Evolutionary conservation across 2,329 filamentous ascomycete genomes (phyloP), one percentile per base, ranked within the genome.

Genomic region (Coniochaeta sp.): DNA sequence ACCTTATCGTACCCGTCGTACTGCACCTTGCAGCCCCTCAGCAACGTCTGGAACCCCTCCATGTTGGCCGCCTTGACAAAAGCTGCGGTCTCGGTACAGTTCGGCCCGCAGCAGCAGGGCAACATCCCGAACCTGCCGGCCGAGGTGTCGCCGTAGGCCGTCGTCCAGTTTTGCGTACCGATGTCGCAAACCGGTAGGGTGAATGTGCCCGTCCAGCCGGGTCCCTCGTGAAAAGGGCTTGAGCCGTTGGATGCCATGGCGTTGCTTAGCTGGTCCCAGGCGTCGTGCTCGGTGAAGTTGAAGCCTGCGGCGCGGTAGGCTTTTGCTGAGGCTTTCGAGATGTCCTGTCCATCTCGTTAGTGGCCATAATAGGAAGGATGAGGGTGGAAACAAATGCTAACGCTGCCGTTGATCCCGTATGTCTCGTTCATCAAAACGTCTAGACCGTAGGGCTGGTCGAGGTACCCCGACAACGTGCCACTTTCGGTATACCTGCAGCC

Each of bases 181-280:
- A 57, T 16, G 54, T 57, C 54, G 54, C 54, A 57, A 7, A 57
- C 54, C n/a, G 54, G 54, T 4, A 57, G 31, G 28, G 54, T 57
- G 54, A 57, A 57, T 17, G 54, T 57, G 31, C 54, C 54, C 11
- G 31, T 36, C 54, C 54, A 57, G 6, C 31, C 54, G 17, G 54
- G 54, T 3, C 54, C 54, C 6, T 57, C 54, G 54, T 38, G 54
- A 31, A 57, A 57, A 17, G 54, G 54, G 17, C 14, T 34, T 6
- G 28, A 16, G 54, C 38, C 9, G 38, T 38, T 57, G 28, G 54
- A 57, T 11, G 54, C 17, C 34, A 57, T 34, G 31, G 54, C 28
- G 54, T 2, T 8, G n/a, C 19, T 17, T 6, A 57, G 31, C 17
- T 19, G 12, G 9, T n/a, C 6, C 54, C 54, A 57, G n/a, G 54